A percentile compares a stretch with the other conserved stretches of the same genome.
phyloP scores from a whole-genome alignment of 2,329 filamentous ascomycete species.

The Aspergillus puulaauensis region DNA sequence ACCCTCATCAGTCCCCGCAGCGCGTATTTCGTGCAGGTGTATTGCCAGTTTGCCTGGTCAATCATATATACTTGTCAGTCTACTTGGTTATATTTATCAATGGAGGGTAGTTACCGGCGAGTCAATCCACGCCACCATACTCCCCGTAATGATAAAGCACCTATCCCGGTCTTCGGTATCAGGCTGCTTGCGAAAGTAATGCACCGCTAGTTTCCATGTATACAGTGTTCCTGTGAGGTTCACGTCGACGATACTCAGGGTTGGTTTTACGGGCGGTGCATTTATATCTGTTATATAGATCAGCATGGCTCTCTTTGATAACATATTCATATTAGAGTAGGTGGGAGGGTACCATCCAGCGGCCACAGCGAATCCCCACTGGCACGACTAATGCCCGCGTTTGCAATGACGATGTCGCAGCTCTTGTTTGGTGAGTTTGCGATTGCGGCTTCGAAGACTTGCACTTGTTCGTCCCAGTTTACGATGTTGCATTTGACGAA shows the following conservation, averaged over 20 bases:
- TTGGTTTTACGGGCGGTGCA: slow-evolving; percentile 32
- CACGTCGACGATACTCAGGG: slow-evolving; percentile 44
- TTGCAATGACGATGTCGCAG: slow-evolving; percentile 50
- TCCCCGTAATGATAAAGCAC: slow-evolving; percentile 52
- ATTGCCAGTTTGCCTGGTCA: slow-evolving; percentile 35
- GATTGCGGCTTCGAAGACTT: slow-evolving; percentile 43
- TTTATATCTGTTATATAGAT: slow-evolving; percentile 13
- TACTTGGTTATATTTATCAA: no score
- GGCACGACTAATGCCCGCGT: slow-evolving; percentile 44
- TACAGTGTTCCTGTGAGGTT: slow-evolving; percentile 46
- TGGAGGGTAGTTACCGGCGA: slow-evolving; percentile 33
- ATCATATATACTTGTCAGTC: no score
- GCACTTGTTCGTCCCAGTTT: slow-evolving; percentile 45
- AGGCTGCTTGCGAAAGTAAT: slow-evolving; percentile 46
- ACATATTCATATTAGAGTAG: no score
- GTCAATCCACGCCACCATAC: slow-evolving; percentile 51
- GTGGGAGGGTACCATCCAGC: slow-evolving; percentile 28
- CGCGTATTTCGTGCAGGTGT: slow-evolving; percentile 48
- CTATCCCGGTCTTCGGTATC: slow-evolving; percentile 42
- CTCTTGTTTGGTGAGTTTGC: slow-evolving; percentile 37
- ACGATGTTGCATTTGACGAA: slow-evolving; percentile 47
- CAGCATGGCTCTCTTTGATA: background rate
- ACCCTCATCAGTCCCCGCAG: slow-evolving; percentile 47
- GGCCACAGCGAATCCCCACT: slow-evolving; percentile 41
- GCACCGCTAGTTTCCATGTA: slow-evolving; percentile 49